Base-by-base conservation (phyloP, 257 asterid genomes). In the Solanum lycopersicoides region DNA sequence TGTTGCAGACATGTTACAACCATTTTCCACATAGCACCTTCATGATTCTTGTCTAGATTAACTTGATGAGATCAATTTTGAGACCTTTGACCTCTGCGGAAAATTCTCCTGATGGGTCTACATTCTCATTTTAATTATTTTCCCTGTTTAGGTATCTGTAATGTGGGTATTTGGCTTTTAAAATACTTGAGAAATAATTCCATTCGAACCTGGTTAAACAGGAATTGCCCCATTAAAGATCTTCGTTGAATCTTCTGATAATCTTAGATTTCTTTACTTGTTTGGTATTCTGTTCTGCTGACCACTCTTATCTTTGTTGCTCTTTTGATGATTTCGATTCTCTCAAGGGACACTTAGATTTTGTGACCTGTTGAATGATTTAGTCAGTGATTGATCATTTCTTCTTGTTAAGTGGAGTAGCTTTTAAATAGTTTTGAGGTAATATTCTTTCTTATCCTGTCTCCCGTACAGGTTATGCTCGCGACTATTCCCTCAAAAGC, bases 401-500 rank as follows among this genome's bases (percentile, higher is more conserved):
- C 20, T 79, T 79, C 65, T 45, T 79, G n/a, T 45, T 45, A n/a
- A 79, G 53, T 13, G 37, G 65, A 44, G 84, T 45, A 28, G 35
- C 60, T 76, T 28, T 79, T 25, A 44, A 25, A 6, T 45, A 45
- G 66, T 45, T 34, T 44, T 45, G 66, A 28, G 84, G 84, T 79
- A 45, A 42, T 41, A 32, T 9, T 44, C 84, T 12, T 34, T 59
- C 21, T 60, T 30, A 12, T 32, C 39, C 41, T 32, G 14, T 86
- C 87, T 47, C 84, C 90, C 68, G 34, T 91, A 95, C 94, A 95
- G 99, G 90, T 90, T 59, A 87, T 82, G 90, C 25, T 18, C 68
- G 89, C 88, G 88, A 87, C 87, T 34, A 89, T 76, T 85, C 91
- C 89, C 83, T 77, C 44, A 75, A 91, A 90, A 79, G 95, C 89